Base-by-base conservation (phyloP, 352 stramenopile genomes). In the Pythium pyrilobum region DNA sequence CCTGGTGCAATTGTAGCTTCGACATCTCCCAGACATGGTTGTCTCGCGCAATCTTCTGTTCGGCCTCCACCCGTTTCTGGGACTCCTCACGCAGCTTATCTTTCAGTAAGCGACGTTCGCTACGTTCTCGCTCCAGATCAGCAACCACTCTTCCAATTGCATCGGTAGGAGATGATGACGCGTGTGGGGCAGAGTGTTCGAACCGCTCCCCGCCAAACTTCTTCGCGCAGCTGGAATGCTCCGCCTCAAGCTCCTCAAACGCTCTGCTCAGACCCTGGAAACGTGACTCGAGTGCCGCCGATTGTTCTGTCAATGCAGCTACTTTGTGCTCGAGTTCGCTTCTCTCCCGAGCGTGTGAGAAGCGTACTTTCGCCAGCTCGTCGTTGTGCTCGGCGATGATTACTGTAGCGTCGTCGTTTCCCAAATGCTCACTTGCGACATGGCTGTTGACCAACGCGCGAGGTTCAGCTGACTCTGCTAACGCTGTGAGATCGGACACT, bases 211-310 rank as follows among this genome's bases (percentile, higher is more conserved):
- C n/a, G n/a, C n/a, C n/a, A n/a, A n/a, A 24, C 12, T 65, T 25
- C 31, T 44, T 10, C 18, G 9, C 21, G 23, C 62, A 64, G 46
- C 64, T 49, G 27, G 68, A 48, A 32, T 81, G 69, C 3, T 83
- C 73, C 32, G 42, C 49, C 55, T 85, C 76, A 12, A 85, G 62
- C 21, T 83, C 63, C 32, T 81, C 68, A 56, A 81, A 77, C 2
- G 71, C 71, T 56, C 74, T 64, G 5, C 59, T 67, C 7, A 87
- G 59, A 9, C 69, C 76, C 50, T 76, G 69, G 27, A 84, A 40
- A 0, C 69, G 71, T 28, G 62, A 66, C 43, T 85, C 71, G 43
- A 74, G 56, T 23, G 72, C 67, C 1, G 54, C n/a, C 1, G 62
- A 61, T 18, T 68, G 63, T 18, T 69, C 55, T 15, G 55, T 62